phyloP scores from a whole-genome alignment of 257 asterid genomes.

The Fraxinus anomala region DNA sequence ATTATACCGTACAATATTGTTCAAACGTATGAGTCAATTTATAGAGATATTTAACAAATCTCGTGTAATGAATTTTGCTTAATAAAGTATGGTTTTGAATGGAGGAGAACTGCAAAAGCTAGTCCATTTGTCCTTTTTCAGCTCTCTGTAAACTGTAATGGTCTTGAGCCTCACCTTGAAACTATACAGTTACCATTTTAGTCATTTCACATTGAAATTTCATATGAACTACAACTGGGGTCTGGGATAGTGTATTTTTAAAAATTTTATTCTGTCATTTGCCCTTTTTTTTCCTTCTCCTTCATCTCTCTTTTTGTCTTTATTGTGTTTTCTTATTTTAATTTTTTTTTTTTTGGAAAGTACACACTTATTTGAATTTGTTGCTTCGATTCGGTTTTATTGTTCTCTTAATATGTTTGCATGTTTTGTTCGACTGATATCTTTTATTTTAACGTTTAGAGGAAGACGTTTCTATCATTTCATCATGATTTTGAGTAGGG shows the following conservation, averaged over 20 bases:
- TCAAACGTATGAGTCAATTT: too few relatives aligned
- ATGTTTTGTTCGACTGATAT: too few relatives aligned
- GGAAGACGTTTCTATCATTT: not conserved
- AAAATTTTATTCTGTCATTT: not conserved
- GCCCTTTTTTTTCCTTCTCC: not conserved
- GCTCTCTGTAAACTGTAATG: slow-evolving; percentile 11
- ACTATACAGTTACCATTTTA: slow-evolving; percentile 30
- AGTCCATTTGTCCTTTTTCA: slow-evolving; percentile 23
- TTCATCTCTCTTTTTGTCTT: not conserved
- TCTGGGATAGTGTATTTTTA: not conserved
- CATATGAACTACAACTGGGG: not conserved
- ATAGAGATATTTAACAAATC: not conserved
- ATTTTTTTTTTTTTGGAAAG: not conserved
- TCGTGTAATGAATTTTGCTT: not conserved
- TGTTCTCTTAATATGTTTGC: too few relatives aligned
- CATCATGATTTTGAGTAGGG: not conserved
- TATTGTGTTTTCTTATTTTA: not conserved
- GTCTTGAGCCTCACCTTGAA: slow-evolving; percentile 27
- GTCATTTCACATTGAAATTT: slow-evolving; percentile 21
- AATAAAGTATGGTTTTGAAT: not conserved
- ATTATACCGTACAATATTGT: too few relatives aligned
- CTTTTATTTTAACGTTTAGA: not conserved
- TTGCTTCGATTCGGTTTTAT: too few relatives aligned
- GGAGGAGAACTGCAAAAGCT: not conserved
- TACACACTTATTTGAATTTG: not conserved